phyloP scores from a whole-genome alignment of 1,284 basidiomycete genomes.

The Moniliophthora roreri region DNA sequence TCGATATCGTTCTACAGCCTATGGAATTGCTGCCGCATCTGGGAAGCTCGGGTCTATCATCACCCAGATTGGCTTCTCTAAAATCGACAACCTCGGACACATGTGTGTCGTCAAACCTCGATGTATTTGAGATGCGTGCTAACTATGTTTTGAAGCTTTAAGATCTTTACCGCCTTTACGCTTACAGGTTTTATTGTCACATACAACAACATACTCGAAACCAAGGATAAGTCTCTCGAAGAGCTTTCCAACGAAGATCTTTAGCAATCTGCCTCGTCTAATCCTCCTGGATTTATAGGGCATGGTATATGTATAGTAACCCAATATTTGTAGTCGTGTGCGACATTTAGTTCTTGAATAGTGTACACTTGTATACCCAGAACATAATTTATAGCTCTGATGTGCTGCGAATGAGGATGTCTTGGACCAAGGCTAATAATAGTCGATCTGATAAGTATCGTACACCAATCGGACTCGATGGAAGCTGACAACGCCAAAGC shows the following conservation, averaged over 20 bases:
- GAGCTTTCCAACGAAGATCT: slow-evolving; percentile 67
- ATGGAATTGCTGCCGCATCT: slow-evolving; percentile 82
- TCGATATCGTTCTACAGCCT: slow-evolving; percentile 79
- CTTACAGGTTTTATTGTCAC: slow-evolving; percentile 76
- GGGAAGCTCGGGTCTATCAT: slow-evolving; percentile 85
- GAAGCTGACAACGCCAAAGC: too few species aligned
- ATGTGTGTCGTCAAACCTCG: slow-evolving; percentile 32
- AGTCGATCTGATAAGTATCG: too few species aligned
- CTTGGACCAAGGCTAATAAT: too few species aligned
- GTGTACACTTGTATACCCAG: too few species aligned
- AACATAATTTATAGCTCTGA: too few species aligned
- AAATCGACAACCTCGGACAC: slow-evolving; percentile 66
- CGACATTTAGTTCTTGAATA: too few species aligned
- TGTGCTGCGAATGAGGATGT: too few species aligned
- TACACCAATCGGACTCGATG: too few species aligned
- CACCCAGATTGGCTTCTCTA: slow-evolving; percentile 76
- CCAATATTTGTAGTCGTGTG: too few species aligned
- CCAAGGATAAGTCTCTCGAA: slow-evolving; percentile 66
- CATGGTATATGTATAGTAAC: too few species aligned
- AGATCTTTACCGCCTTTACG: slow-evolving; percentile 80
- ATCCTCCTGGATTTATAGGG: too few species aligned
- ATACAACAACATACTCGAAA: slow-evolving; percentile 76
- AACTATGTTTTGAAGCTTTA: slow-evolving; percentile 36
- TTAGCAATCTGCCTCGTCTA: too few species aligned
- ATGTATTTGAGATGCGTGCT: not conserved